A percentile compares a stretch with the other conserved stretches of the same genome.
phyloP scores from a whole-genome alignment of 2,329 filamentous ascomycete species.

The Fusarium sp. region DNA sequence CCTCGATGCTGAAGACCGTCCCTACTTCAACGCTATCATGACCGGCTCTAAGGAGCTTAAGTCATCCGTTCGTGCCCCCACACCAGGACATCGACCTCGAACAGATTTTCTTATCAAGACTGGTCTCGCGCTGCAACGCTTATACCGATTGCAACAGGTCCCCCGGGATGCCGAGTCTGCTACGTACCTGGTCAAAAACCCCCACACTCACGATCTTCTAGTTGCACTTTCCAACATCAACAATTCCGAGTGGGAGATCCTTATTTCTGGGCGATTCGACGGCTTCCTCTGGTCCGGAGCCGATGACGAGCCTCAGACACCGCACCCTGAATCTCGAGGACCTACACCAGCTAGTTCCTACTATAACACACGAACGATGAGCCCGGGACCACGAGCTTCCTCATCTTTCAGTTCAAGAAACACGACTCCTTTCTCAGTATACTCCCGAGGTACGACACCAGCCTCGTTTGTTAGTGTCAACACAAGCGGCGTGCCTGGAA shows the following conservation, averaged over 20 bases:
- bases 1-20: slow-evolving; percentile 78
- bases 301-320: slow-evolving; percentile 66
- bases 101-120: slow-evolving; percentile 81
- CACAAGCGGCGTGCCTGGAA: slow-evolving; percentile 59
- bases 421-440: slow-evolving; percentile 62
- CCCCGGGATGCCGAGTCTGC: slow-evolving; percentile 89
- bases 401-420: slow-evolving; percentile 59
- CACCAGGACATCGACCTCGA: slow-evolving; percentile 73
- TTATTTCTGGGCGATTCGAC: slow-evolving; percentile 93
- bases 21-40: slow-evolving; percentile 84
- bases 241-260: slow-evolving; percentile 94
- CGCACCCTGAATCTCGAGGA: slow-evolving; percentile 62
- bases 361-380: slow-evolving; percentile 55
- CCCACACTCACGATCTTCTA: slow-evolving; percentile 84
- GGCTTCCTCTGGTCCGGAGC: slow-evolving; percentile 95
- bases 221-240: slow-evolving; percentile 90
- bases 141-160: slow-evolving; percentile 79
- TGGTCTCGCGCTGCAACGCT: slow-evolving; percentile 81
- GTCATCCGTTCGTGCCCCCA: slow-evolving; percentile 72
- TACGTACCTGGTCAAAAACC: slow-evolving; percentile 87
- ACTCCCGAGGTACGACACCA: slow-evolving; percentile 68
- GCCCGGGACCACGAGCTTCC: slow-evolving; percentile 56
- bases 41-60: slow-evolving; percentile 69
- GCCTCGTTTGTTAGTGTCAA: slow-evolving; percentile 70
- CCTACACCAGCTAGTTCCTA: slow-evolving; percentile 66